Conservation (phyloP, 2,329 filamentous ascomycete genomes). For the Ophiocordyceps camponoti-rufipedis region DNA sequence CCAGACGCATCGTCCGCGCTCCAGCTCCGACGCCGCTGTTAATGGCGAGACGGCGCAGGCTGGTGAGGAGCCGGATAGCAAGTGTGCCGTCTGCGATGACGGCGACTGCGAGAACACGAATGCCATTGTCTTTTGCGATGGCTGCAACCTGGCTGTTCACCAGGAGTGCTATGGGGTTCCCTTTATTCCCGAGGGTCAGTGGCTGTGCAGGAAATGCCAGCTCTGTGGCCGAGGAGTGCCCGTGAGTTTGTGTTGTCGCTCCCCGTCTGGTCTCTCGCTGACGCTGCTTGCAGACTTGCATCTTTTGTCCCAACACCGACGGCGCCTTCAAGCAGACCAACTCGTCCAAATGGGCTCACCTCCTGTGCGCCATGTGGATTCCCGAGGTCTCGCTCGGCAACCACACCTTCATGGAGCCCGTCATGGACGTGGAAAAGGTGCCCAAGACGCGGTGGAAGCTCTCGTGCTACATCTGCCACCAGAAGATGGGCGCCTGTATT, state of each 20-base stretch:
- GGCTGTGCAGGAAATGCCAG: slow-evolving; percentile 94
- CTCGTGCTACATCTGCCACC: slow-evolving; percentile 89
- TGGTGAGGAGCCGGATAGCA: slow-evolving; percentile 90
- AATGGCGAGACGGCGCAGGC: slow-evolving; percentile 63
- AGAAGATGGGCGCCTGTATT: slow-evolving; percentile 95
- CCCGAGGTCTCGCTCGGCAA: slow-evolving; percentile 93
- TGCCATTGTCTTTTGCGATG: slow-evolving; percentile 96
- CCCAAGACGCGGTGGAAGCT: slow-evolving; percentile 88
- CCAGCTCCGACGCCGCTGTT: slow-evolving; percentile 84
- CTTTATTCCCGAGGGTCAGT: slow-evolving; percentile 96
- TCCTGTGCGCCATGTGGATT: slow-evolving; percentile 96
- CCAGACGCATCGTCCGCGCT: slow-evolving; percentile 81
- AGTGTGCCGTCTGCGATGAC: slow-evolving; percentile 94
- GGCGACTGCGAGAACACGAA: slow-evolving; percentile 99
- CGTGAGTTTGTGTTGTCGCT: slow-evolving; percentile 24
- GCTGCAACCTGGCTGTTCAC: slow-evolving; percentile 91
- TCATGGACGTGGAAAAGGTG: slow-evolving; percentile 95
- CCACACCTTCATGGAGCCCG: slow-evolving; percentile 93
- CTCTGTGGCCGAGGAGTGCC: slow-evolving; percentile 82
- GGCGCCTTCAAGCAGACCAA: slow-evolving; percentile 98
- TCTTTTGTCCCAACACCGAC: slow-evolving; percentile 95
- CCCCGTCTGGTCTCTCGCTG: slow-evolving; percentile 3
- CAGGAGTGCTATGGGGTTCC: slow-evolving; percentile 98
- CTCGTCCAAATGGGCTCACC: slow-evolving; percentile 87
- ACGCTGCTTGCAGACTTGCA: slow-evolving; percentile 48